Base-by-base conservation (phyloP, 306 rosid species). In the Lathyrus aphaca region DNA sequence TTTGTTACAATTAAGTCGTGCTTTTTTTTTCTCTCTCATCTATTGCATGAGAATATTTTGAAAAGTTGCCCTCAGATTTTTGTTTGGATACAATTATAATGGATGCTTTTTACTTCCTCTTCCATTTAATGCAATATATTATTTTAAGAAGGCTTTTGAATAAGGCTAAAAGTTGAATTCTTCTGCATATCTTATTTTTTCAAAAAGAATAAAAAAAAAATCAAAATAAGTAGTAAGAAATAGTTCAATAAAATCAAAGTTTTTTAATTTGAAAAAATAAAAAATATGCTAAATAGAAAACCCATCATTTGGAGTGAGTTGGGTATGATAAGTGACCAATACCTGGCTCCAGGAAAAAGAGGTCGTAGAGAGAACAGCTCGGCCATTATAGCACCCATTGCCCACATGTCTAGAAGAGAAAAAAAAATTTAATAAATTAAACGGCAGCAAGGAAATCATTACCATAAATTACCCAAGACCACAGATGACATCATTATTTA, bases 371-470 rank as follows among this genome's bases (percentile, higher is more conserved):
- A 74, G 62, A 91, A 82, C 81, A 95, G 82, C 82, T 95, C 99
- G 4, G 97, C 92, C 92, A 95, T 89, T 66, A 95, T 95, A 75
- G 99, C 99, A 68, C 99, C 99, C 99, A 95, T 95, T 62, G 99
- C 99, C 99, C 99, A 95, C 97, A 95, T 88, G 79, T 95, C 99
- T 95, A 70, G 14, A 71, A 35, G 64, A 38, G 15, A 40, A 4
- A 30, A 3, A 63, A 9, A 62, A 32, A 55, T 73, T 15, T 7
- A 40, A 55, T 14, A 40, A 58, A 50, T 25, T 55, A 69, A 68
- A 48, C 19, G 13, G 67, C 8, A 32, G 74, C 30, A 73, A 8
- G 58, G 13, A 44, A 53, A 46, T 58, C 64, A 79, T 35, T 17
- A 12, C 48, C 57, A 72, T 21, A 58, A 29, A 30, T 53, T 5